phyloP scores from a whole-genome alignment of 352 stramenopile species.

The Globisporangium cylindrosporum region DNA sequence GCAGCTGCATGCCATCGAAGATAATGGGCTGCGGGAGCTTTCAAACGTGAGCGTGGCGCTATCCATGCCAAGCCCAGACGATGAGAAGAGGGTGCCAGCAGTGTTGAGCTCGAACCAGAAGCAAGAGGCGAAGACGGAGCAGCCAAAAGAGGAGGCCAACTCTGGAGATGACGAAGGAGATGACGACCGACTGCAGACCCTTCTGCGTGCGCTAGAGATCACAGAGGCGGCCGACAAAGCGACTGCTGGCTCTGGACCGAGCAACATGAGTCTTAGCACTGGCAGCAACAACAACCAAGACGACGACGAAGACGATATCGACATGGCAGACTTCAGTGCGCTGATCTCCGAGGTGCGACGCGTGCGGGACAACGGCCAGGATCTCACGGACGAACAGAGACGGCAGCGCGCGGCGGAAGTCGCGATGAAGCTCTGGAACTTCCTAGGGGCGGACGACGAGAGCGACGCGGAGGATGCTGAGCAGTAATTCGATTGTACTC shows the following conservation, averaged over 20 bases:
- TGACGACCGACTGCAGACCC: constrained; percentile 38
- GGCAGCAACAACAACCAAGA: neutral
- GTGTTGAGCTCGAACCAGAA: constrained; percentile 10
- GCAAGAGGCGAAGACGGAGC: neutral
- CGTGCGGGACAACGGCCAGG: constrained; percentile 54
- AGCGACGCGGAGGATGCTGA: constrained; percentile 31
- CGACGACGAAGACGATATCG: constrained; percentile 39
- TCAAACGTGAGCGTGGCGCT: constrained; percentile 18
- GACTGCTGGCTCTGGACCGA: neutral
- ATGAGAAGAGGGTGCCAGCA: constrained; percentile 8
- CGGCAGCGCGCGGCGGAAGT: constrained; percentile 68
- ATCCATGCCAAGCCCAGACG: constrained; percentile 1
- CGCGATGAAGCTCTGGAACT: constrained; percentile 74
- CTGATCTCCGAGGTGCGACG: constrained; percentile 63
- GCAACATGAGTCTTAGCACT: neutral
- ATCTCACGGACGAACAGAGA: constrained; percentile 56
- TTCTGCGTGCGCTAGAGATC: constrained; percentile 50
- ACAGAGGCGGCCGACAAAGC: constrained; percentile 17
- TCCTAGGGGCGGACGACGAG: constrained; percentile 50
- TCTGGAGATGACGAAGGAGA: constrained; percentile 18
- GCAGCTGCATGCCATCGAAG: neutral
- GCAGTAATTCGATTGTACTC: constrained; percentile 1
- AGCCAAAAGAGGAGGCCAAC: constrained; percentile 2
- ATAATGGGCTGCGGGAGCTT: constrained; percentile 10
- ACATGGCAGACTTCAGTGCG: constrained; percentile 59